Percentiles rank a stretch among this genome's conserved stretches.
Conservation (phyloP, 768 basidiomycete genomes). For the Trichaptum fuscoviolaceum region DNA sequence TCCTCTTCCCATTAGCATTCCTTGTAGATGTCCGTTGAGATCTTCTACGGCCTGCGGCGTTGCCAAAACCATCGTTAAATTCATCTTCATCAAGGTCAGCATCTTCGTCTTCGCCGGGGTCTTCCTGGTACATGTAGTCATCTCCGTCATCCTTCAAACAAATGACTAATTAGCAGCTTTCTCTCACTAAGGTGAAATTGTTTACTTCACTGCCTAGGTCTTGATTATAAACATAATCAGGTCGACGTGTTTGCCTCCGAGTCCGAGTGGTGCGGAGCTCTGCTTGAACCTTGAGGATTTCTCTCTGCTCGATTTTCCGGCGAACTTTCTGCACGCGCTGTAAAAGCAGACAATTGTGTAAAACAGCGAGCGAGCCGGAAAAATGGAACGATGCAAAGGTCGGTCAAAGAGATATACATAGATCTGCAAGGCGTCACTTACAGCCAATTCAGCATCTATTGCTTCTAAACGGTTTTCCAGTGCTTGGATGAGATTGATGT, state of each 20-base stretch:
- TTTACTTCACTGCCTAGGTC: conserved; percentile 62
- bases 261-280: conserved; percentile 79
- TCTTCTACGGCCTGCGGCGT: conserved; percentile 28
- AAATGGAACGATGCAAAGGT: conserved; percentile 9
- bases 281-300: conserved; percentile 62
- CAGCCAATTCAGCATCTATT: conserved; percentile 66
- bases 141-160: conserved; percentile 51
- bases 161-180: background rate
- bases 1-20: conserved; percentile 50
- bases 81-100: conserved; percentile 39
- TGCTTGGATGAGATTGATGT: conserved; percentile 52
- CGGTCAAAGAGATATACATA: background rate
- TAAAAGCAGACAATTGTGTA: conserved; percentile 20
- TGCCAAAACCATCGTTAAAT: conserved; percentile 33
- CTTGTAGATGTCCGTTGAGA: conserved; percentile 37
- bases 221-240: conserved; percentile 78
- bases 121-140: conserved; percentile 63
- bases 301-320: conserved; percentile 64
- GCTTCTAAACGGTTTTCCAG: conserved; percentile 60
- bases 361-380: conserved; percentile 12
- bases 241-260: conserved; percentile 61
- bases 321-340: conserved; percentile 70
- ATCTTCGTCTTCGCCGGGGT: conserved; percentile 62
- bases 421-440: conserved; percentile 36
- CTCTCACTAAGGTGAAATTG: conserved; percentile 8